Percentiles rank a stretch among this genome's conserved stretches.
phyloP scores from a whole-genome alignment of 2,329 filamentous ascomycete genomes.

The Raffaelea deltoideospora region DNA sequence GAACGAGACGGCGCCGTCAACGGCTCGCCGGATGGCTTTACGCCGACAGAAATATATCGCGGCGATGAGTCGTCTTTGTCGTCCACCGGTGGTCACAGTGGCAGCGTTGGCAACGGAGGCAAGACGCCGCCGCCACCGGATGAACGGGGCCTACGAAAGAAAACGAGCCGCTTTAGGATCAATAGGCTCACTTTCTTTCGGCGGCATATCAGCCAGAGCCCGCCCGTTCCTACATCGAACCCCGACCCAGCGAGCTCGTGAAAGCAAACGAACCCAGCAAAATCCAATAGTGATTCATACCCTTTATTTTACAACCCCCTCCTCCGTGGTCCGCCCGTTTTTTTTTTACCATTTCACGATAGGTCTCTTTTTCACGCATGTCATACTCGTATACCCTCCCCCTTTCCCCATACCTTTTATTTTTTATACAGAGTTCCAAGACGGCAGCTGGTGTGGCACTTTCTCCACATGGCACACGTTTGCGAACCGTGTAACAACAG shows the following conservation, averaged over 20 bases:
- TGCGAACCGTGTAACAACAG: constrained; percentile 1
- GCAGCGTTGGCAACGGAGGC: constrained; percentile 26
- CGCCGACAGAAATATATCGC: constrained; percentile 15
- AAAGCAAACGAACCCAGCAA: background rate
- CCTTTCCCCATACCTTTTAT: too few relatives aligned
- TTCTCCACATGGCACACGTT: too few relatives aligned
- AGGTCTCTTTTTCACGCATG: background rate
- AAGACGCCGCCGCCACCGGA: constrained; percentile 18
- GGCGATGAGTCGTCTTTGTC: constrained; percentile 19
- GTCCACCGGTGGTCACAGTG: constrained; percentile 10
- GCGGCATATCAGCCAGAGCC: constrained; percentile 31
- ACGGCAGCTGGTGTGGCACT: too few relatives aligned
- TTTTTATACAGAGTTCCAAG: too few relatives aligned
- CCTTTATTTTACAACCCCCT: background rate
- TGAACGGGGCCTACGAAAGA: constrained; percentile 40
- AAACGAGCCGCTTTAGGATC: constrained; percentile 47
- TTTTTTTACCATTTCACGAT: background rate
- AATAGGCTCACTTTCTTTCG: constrained; percentile 43
- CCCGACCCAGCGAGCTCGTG: constrained; percentile 14
- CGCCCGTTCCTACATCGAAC: constrained; percentile 16
- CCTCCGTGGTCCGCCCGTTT: background rate
- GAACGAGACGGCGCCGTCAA: constrained; percentile 16
- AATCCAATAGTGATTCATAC: background rate
- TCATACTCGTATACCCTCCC: background rate
- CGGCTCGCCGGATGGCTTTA: constrained; percentile 11